These are phyloP conservation scores for Rhizopogon salebrosus DNA, from an alignment of 768 basidiomycete species.

Conservation along the genomic window DNA sequence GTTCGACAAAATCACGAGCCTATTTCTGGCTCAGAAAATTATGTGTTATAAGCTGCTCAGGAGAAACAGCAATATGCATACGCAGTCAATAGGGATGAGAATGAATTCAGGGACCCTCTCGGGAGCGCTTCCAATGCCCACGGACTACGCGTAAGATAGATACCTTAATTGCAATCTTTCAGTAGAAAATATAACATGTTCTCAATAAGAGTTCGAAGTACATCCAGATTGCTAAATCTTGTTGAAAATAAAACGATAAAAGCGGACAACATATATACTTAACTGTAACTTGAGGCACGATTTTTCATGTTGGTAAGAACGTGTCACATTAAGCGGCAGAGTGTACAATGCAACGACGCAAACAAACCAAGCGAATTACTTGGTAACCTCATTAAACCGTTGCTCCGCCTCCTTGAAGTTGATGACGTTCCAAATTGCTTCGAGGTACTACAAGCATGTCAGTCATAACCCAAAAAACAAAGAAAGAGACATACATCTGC, in stretches of 20 bases:
- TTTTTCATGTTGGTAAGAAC: neutral
- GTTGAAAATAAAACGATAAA: neutral
- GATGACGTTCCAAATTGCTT: constrained; percentile 93
- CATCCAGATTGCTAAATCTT: neutral
- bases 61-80: too few species aligned
- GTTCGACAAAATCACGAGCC: neutral
- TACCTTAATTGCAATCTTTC: neutral
- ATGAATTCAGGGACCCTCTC: too few species aligned
- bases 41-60: neutral
- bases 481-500: constrained; percentile 54
- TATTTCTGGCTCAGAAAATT: neutral
- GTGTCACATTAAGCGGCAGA: neutral
- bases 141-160: neutral
- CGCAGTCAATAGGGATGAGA: too few species aligned
- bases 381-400: constrained; percentile 35
- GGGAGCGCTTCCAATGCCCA: neutral
- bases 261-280: neutral
- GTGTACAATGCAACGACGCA: neutral
- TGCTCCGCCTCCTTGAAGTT: constrained; percentile 92
- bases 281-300: neutral
- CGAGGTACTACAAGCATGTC: constrained; percentile 64
- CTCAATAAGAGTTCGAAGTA: neutral
- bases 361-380: constrained; percentile 12
- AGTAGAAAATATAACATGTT: too few species aligned
- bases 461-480: neutral